Conservation (phyloP, 2,329 filamentous ascomycete genomes). For the Parascedosporium putredinis region DNA sequence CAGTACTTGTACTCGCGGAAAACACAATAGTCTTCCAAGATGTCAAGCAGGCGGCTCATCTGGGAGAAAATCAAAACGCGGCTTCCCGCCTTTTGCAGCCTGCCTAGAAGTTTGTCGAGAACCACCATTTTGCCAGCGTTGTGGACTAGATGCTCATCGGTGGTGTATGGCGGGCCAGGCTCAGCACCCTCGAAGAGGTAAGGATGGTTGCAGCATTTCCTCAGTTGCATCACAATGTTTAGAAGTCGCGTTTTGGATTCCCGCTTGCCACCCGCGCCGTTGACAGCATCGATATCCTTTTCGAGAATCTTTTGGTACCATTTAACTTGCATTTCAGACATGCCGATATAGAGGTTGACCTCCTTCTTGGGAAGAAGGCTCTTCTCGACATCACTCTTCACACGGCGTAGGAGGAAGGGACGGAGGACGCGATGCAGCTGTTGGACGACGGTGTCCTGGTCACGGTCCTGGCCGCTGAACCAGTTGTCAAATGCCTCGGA, state of each 20-base stretch:
- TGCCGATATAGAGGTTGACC: constrained; percentile 90
- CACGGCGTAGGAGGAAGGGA: constrained; percentile 87
- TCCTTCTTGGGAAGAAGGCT: constrained; percentile 96
- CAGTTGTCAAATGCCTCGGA: constrained; percentile 95
- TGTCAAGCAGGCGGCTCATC: constrained; percentile 95
- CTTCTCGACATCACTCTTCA: constrained; percentile 97
- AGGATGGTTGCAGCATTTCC: constrained; percentile 97
- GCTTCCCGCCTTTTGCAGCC: constrained; percentile 78
- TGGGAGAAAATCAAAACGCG: constrained; percentile 98
- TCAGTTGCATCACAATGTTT: constrained; percentile 98
- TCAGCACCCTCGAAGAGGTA: constrained; percentile 97
- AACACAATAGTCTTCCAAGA: constrained; percentile 95
- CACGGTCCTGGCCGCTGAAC: constrained; percentile 84
- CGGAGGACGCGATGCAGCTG: constrained; percentile 88
- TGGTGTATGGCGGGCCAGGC: constrained; percentile 94
- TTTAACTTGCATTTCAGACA: constrained; percentile 98
- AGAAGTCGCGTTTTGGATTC: constrained; percentile 95
- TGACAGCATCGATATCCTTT: constrained; percentile 98
- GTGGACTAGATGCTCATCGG: constrained; percentile 86
- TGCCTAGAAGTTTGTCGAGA: constrained; percentile 78
- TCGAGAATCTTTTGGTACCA: constrained; percentile 99
- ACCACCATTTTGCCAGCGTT: constrained; percentile 98
- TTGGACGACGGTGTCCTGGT: constrained; percentile 92
- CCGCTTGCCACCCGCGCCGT: constrained; percentile 88
- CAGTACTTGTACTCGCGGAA: constrained; percentile 94